phyloP scores from a whole-genome alignment of 345 rosid genomes.

The Populus simonii region DNA sequence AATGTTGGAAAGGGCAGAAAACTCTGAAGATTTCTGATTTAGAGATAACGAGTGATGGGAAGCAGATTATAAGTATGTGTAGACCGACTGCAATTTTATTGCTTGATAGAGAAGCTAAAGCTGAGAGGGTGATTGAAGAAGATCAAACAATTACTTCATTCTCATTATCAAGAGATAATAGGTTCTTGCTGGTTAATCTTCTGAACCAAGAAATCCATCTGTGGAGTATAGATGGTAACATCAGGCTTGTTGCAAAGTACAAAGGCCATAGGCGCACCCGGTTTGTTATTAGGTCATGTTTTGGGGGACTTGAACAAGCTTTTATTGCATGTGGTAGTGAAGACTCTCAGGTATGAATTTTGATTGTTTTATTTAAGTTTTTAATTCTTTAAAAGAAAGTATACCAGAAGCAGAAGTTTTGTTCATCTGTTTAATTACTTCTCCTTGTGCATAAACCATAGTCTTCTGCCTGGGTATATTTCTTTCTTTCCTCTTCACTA shows the following conservation, averaged over 20 bases:
- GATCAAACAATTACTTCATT: constrained; percentile 62
- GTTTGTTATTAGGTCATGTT: constrained; percentile 62
- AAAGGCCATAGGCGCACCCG: constrained; percentile 60
- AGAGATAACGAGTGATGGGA: constrained; percentile 64
- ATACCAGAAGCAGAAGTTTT: neutral
- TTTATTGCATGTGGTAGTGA: constrained; percentile 77
- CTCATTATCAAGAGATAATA: constrained; percentile 59
- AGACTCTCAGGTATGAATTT: constrained; percentile 58
- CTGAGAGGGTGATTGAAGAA: constrained; percentile 59
- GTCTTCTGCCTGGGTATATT: neutral
- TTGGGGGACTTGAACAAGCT: constrained; percentile 62
- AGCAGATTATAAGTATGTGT: constrained; percentile 54
- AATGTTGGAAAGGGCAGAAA: constrained; percentile 66
- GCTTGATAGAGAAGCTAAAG: constrained; percentile 51
- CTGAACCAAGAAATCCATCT: constrained; percentile 66
- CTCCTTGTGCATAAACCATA: neutral
- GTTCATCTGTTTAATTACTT: neutral
- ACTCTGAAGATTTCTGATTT: constrained; percentile 59
- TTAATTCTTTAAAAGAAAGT: neutral
- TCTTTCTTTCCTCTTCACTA: neutral
- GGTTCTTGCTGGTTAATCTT: constrained; percentile 54
- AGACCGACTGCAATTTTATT: constrained; percentile 49
- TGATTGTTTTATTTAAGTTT: neutral
- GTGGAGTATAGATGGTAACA: constrained; percentile 61
- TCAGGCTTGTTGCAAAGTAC: constrained; percentile 49